A percentile compares a stretch with the other conserved stretches of the same genome.
These are phyloP conservation scores for Hanseniaspora lachancei DNA, from an alignment of 805 yeast genomes.

Conservation along the genomic window DNA sequence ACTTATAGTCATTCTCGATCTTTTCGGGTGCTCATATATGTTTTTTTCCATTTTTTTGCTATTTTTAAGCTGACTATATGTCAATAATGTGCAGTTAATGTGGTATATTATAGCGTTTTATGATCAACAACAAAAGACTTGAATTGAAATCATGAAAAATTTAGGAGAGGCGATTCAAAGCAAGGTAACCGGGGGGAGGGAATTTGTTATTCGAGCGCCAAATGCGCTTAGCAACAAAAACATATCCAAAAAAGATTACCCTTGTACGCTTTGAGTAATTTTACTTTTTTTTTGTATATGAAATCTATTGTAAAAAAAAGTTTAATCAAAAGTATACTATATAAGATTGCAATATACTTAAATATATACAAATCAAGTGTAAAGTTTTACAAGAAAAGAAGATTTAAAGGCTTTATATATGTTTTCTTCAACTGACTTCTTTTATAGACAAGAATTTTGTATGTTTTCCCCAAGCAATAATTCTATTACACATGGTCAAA, in stretches of 20 bases:
- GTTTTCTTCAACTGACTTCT: neutral
- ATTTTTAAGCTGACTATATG: too few relatives aligned
- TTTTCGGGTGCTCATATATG: neutral
- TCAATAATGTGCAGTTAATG: too few relatives aligned
- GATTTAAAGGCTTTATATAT: too few relatives aligned
- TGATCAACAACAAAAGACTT: too few relatives aligned
- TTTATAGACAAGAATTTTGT: neutral
- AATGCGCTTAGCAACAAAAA: neutral
- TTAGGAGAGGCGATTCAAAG: neutral
- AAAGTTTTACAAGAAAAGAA: too few relatives aligned
- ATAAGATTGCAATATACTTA: too few relatives aligned
- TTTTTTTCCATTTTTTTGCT: neutral
- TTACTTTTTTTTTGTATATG: neutral
- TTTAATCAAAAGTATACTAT: neutral
- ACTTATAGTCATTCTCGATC: slow-evolving; percentile 2
- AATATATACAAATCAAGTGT: too few relatives aligned
- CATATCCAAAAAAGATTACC: neutral
- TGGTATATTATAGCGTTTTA: too few relatives aligned
- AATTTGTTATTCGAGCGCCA: neutral
- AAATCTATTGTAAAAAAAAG: neutral
- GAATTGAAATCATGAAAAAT: too few relatives aligned
- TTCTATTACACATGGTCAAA: neutral
- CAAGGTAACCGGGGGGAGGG: neutral
- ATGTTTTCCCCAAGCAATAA: neutral
- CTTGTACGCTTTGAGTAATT: neutral